Evolutionary conservation across 495 filamentous ascomycete species (phyloP), one percentile per base, ranked within the genome.

Genomic region (Aspergillus indologenus): DNA sequence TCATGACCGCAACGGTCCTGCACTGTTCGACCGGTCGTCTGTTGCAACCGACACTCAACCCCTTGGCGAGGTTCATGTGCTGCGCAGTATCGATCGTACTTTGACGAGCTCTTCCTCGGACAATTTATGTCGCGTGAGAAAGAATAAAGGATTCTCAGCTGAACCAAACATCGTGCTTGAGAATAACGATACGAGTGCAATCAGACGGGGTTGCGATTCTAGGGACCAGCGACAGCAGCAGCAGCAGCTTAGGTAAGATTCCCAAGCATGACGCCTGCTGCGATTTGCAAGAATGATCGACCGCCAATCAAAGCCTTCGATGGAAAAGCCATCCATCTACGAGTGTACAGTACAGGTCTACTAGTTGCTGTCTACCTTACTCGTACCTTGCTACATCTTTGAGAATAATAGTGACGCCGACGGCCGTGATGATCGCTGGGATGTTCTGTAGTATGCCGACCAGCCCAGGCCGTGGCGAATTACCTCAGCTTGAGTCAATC

Each of bases 391-490:
- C 5, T 40, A 15, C 34, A 40, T 40, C 34, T 6, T 40, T 15
- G 12, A 40, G 5, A 11, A 40, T 9, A 9, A 14, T 40, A 11
- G 34, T 40, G 34, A 40, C 12, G 34, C 34, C 5, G 34, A 11
- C n/a, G 7, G 34, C 34, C 5, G 12, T 40, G 34, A 9, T 40
- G 34, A 11, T 14, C 12, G 34, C 6, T 9, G 4, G 26, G 4
- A 4, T 40, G 5, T 14, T 2, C 7, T 8, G 34, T 8, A 40
- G 34, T 40, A 14, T 40, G 34, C 7, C 34, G 23, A 11, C 15
- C 14, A 29, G 23, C 29, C 48, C 48, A 51, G 48, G 23, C 48
- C 45, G 54, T 34, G 54, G 42, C 44, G 26, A 47, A 31, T 56
- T 19, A 48, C 54, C 44, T 56, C 54, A 34, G 23, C 29, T 23